Percentiles rank a stretch among this genome's conserved stretches.
Evolutionary conservation across 768 basidiomycete species (phyloP).

Genomic region (Phaffia australis): DNA sequence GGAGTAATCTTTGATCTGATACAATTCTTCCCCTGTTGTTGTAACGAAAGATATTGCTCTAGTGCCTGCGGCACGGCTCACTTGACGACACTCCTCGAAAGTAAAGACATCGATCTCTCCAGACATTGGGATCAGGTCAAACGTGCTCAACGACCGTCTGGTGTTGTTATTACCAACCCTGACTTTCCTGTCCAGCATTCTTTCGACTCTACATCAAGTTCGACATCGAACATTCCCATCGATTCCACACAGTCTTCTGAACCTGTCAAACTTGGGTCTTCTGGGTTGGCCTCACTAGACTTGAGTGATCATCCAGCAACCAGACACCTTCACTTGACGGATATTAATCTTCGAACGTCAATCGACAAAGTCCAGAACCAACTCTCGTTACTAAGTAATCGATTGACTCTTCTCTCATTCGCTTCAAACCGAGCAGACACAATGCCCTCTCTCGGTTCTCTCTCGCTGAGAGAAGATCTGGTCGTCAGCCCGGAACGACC

Average conservation of each 20-base stretch:
- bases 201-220: background rate
- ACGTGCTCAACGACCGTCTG: constrained; percentile 11
- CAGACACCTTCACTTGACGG: background rate
- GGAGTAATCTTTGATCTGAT: background rate
- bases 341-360: background rate
- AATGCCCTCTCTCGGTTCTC: background rate
- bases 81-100: constrained; percentile 5
- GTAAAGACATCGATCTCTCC: constrained; percentile 2
- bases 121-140: background rate
- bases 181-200: background rate
- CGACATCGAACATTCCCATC: background rate
- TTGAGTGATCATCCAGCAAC: background rate
- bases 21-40: background rate
- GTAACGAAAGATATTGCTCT: constrained; percentile 18
- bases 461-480: background rate
- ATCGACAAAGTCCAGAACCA: constrained; percentile 8
- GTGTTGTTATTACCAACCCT: background rate
- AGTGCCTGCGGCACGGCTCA: constrained; percentile 14
- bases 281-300: background rate
- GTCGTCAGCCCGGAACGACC: constrained; percentile 28
- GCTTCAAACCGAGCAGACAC: constrained; percentile 8
- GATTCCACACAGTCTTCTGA: background rate
- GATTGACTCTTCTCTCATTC: constrained; percentile 6
- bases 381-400: constrained; percentile 8
- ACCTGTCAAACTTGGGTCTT: background rate